These are phyloP conservation scores for Fragilaria crotonensis DNA, from an alignment of 108 stramenopile species.

Conservation along the genomic window DNA sequence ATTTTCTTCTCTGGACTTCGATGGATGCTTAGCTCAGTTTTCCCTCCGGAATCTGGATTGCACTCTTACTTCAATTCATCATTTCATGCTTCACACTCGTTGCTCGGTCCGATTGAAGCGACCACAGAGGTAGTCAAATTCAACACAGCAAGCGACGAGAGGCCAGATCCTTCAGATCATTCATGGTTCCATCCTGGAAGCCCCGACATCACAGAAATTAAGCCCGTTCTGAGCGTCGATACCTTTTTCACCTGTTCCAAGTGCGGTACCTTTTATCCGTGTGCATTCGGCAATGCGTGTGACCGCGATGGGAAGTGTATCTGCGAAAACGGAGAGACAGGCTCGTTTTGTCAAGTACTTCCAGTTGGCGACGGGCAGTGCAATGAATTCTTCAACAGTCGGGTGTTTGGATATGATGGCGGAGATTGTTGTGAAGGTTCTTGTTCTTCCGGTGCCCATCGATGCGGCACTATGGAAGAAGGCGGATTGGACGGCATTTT, in stretches of 20 bases:
- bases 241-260: background rate
- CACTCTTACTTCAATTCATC: background rate
- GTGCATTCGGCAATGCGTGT: background rate
- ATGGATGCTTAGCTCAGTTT: background rate
- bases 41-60: background rate
- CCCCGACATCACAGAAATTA: background rate
- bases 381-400: slow-evolving; percentile 24
- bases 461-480: slow-evolving; percentile 1
- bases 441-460: slow-evolving; percentile 10
- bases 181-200: background rate
- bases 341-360: slow-evolving; percentile 7
- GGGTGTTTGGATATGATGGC: slow-evolving; percentile 29
- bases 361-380: slow-evolving; percentile 35
- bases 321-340: slow-evolving; percentile 1
- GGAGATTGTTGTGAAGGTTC: slow-evolving; percentile 36
- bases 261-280: background rate
- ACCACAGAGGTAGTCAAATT: background rate
- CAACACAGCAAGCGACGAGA: background rate
- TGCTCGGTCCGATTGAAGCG: background rate
- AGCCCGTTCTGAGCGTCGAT: background rate
- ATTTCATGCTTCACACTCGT: background rate
- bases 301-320: background rate
- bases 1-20: background rate
- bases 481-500: background rate
- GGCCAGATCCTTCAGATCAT: background rate